phyloP scores from a whole-genome alignment of 805 yeast genomes.

The Ogataea naganishii region DNA sequence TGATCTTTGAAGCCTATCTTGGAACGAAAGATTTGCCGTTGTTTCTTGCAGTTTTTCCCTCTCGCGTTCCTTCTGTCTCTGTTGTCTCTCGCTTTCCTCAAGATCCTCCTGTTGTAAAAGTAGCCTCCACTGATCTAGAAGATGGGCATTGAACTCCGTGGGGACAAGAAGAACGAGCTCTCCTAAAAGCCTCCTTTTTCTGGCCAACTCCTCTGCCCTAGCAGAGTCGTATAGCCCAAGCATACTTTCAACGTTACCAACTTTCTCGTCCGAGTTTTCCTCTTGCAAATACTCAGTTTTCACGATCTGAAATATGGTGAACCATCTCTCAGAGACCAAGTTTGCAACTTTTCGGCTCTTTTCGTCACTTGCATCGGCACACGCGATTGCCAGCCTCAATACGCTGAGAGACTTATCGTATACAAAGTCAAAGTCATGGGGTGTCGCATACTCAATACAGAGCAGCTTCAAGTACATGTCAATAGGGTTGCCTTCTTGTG shows the following conservation, averaged over 20 bases:
- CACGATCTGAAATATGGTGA: constrained; percentile 66
- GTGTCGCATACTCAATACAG: constrained; percentile 62
- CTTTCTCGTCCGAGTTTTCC: constrained; percentile 18
- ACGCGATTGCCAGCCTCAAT: constrained; percentile 18
- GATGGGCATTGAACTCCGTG: constrained; percentile 41
- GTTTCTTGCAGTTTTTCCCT: constrained; percentile 2
- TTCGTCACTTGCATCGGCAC: constrained; percentile 4
- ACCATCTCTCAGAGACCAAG: constrained; percentile 41
- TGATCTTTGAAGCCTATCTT: constrained; percentile 19
- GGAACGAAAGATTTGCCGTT: constrained; percentile 15
- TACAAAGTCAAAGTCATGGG: constrained; percentile 55
- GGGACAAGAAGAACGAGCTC: constrained; percentile 44
- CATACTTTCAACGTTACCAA: constrained; percentile 7
- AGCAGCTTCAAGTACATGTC: constrained; percentile 22
- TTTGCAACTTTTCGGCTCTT: constrained; percentile 6
- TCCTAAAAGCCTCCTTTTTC: constrained; percentile 48
- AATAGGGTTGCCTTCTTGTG: constrained; percentile 14
- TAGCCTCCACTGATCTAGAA: constrained; percentile 57
- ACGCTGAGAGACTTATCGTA: constrained; percentile 31
- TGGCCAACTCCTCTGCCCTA: constrained; percentile 3
- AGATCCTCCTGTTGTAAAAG: constrained; percentile 27
- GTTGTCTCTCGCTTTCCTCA: constrained; percentile 4
- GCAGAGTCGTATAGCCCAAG: constrained; percentile 1
- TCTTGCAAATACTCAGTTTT: constrained; percentile 31
- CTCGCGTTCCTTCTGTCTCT: constrained; percentile 19